Base-by-base conservation (phyloP, 495 filamentous ascomycete genomes). In the Sabuloglossum arenarium region DNA sequence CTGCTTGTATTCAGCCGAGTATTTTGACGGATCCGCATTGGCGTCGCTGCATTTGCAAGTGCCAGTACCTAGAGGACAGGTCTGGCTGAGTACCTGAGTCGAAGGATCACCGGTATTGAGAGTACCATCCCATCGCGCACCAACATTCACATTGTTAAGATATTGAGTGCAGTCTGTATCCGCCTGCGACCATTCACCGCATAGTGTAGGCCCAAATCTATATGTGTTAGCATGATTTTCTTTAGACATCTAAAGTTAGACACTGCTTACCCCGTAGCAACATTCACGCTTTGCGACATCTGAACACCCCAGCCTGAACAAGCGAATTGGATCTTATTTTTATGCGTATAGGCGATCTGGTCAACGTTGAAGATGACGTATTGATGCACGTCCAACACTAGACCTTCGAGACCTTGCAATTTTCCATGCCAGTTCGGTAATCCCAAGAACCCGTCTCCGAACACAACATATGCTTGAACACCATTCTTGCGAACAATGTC, bases 111-210 rank as follows among this genome's bases (percentile, higher is more conserved):
- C 75, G 5, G 77, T 79, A 42, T 73, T 67, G 39, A 82, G 67
- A 0, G 86, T 90, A 37, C 93, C 93, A 65, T 85, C 81, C 93
- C 93, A 99, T 47, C 93, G 80, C 53, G 81, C 85, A 55, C 93
- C 93, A 59, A 78, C 74, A 60, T 82, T 84, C 53, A 96, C 87
- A 66, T 96, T 88, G 67, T 94, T 97, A 58, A 99, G 75, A 63
- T 88, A 80, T 60, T 75, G 59, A 1, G 87, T 79, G 70, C 93
- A 99, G 70, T 99, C 93, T 12, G 93, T 97, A 65, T 99, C 93
- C 45, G 93, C 90, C 74, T 97, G 91, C 3, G 82, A 87, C 87
- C 88, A 99, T 75, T 99, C 93, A 62, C 90, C 93, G 65, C 90
- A 86, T 54, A 97, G 80, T n/a, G 89, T 96, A 5, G 91, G 91